A percentile compares a stretch with the other conserved stretches of the same genome.
Evolutionary conservation across 164 flowering plant genomes (phyloP).

Genomic region (Paratinospora sagittata): DNA sequence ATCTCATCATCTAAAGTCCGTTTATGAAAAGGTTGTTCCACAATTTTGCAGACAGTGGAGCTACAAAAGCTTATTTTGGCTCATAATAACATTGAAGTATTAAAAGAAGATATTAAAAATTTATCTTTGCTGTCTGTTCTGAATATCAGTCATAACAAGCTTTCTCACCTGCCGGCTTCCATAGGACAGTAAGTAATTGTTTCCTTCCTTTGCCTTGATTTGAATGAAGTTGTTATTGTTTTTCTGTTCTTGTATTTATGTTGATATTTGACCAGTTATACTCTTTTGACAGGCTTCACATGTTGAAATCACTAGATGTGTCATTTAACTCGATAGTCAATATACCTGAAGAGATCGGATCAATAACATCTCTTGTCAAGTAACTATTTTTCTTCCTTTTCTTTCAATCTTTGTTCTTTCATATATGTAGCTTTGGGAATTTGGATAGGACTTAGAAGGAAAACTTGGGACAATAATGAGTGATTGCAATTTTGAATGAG

Average conservation of each 20-base stretch:
- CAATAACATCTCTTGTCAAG: constrained; percentile 79
- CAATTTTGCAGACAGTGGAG: constrained; percentile 60
- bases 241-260: background rate
- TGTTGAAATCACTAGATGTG: constrained; percentile 73
- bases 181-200: constrained; percentile 75
- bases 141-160: constrained; percentile 87
- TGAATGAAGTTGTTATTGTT: background rate
- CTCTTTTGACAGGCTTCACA: constrained; percentile 54
- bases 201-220: background rate
- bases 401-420: background rate
- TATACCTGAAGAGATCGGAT: constrained; percentile 84
- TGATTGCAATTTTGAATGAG: too few species aligned
- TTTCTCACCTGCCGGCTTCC: constrained; percentile 73
- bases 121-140: constrained; percentile 53
- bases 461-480: too few species aligned
- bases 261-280: constrained; percentile 2
- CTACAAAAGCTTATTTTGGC: constrained; percentile 89
- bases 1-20: background rate
- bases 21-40: background rate
- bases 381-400: constrained; percentile 24
- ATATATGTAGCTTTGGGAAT: constrained; percentile 4
- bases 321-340: constrained; percentile 52
- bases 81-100: constrained; percentile 66
- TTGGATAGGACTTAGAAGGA: background rate
- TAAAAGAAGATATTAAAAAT: constrained; percentile 73